Evolutionary conservation across 2,329 filamentous ascomycete species (phyloP).

Genomic region (Colletotrichum spaethianum): DNA sequence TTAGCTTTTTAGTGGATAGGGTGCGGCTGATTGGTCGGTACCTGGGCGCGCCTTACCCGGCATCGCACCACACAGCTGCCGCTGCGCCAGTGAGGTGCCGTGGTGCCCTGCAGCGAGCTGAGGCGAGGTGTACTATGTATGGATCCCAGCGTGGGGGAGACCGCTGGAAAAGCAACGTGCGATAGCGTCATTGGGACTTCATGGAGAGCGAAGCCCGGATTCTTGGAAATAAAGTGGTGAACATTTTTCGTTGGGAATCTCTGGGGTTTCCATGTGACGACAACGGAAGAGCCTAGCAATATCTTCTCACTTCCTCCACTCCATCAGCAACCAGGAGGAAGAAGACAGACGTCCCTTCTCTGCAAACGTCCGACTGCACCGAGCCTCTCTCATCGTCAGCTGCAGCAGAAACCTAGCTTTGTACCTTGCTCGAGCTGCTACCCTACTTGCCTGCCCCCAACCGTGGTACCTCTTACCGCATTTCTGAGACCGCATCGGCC

Average conservation of each 20-base stretch:
- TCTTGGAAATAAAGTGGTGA: slow-evolving; percentile 23
- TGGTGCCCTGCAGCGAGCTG: slow-evolving; percentile 8
- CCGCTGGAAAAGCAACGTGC: slow-evolving; percentile 28
- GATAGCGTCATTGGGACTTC: slow-evolving; percentile 36
- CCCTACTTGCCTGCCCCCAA: slow-evolving; percentile 6
- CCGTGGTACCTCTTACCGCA: slow-evolving; percentile 19
- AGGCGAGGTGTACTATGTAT: background rate
- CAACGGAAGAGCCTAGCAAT: background rate
- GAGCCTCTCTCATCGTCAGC: background rate
- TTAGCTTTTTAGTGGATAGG: background rate
- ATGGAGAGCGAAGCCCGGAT: slow-evolving; percentile 14
- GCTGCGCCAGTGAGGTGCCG: slow-evolving; percentile 7
- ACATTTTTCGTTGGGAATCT: background rate
- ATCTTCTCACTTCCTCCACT: background rate
- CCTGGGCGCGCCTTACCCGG: slow-evolving; percentile 10
- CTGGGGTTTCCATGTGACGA: slow-evolving; percentile 18
- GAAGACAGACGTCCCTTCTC: background rate
- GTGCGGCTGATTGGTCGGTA: background rate
- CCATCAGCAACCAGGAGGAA: background rate
- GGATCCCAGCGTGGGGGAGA: slow-evolving; percentile 21
- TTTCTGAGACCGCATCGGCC: slow-evolving; percentile 35
- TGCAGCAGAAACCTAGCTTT: slow-evolving; percentile 2
- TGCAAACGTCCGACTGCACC: background rate
- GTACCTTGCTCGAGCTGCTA: slow-evolving; percentile 21
- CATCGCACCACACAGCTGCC: background rate